Evolutionary conservation across 305 asterid genomes (phyloP).

Genomic region (Rubia peregrina): DNA sequence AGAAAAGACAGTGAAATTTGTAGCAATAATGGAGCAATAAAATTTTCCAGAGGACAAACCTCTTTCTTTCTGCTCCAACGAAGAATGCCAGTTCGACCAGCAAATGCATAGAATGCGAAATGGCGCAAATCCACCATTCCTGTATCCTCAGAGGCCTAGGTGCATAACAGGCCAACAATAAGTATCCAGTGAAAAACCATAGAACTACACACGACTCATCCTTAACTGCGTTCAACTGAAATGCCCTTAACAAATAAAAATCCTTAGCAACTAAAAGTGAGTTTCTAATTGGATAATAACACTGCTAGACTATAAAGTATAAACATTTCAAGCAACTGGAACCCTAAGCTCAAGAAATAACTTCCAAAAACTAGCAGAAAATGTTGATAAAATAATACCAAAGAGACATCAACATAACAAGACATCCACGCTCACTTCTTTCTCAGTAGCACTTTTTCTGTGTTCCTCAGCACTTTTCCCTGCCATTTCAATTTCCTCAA

Average conservation of each 20-base stretch:
- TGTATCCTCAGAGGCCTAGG: constrained; percentile 62
- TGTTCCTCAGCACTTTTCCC: constrained; percentile 85
- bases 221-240: not conserved
- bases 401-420: not conserved
- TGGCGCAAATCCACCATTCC: constrained; percentile 75
- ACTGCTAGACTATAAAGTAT: not conserved
- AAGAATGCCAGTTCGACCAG: constrained; percentile 79
- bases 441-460: constrained; percentile 90
- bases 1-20: not conserved
- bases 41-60: constrained; percentile 27
- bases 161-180: constrained; percentile 16
- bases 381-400: not conserved
- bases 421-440: constrained; percentile 58
- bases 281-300: not conserved
- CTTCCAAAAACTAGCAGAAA: not conserved
- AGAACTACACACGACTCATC: not conserved
- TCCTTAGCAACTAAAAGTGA: not conserved
- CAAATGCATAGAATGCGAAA: constrained; percentile 90
- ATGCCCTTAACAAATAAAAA: not conserved
- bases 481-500: constrained; percentile 82
- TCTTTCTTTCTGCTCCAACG: constrained; percentile 87
- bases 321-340: not conserved
- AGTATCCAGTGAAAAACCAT: constrained; percentile 14
- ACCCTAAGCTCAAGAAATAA: not conserved
- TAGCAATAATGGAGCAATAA: not conserved